These are phyloP conservation scores for Niveomyces coronatus DNA, from an alignment of 2,329 filamentous ascomycete species.

Conservation along the genomic window DNA sequence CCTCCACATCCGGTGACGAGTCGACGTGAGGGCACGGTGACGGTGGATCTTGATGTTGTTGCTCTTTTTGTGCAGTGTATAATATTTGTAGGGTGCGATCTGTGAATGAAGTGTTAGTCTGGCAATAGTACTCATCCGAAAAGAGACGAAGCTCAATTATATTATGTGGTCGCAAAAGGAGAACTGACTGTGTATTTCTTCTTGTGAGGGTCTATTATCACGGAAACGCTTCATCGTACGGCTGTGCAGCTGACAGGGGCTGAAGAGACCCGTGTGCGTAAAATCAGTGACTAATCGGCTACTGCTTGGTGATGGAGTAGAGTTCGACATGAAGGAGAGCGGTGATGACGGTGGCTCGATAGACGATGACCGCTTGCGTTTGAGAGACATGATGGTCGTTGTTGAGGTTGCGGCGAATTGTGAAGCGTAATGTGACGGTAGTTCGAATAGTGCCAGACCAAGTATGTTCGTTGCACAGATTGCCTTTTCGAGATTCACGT, in stretches of 20 bases:
- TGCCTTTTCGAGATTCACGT: no score
- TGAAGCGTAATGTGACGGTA: no score
- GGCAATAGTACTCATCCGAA: no score
- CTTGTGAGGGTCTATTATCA: constrained; percentile 46
- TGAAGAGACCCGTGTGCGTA: constrained; percentile 16
- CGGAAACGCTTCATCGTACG: constrained; percentile 53
- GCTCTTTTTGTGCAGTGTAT: constrained; percentile 10
- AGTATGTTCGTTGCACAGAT: no score
- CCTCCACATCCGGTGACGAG: background rate
- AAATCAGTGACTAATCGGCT: constrained; percentile 22
- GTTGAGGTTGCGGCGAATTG: background rate
- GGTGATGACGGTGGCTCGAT: constrained; percentile 39
- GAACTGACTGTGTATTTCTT: constrained; percentile 43
- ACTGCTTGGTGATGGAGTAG: constrained; percentile 26
- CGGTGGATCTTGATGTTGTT: background rate
- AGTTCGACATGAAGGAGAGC: constrained; percentile 30
- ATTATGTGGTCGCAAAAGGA: background rate
- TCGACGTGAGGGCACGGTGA: constrained; percentile 4
- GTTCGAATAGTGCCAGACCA: no score
- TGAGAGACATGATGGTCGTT: constrained; percentile 37
- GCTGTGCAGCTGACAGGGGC: constrained; percentile 37
- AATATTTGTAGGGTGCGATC: constrained; percentile 48
- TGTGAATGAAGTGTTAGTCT: constrained; percentile 20
- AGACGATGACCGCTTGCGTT: constrained; percentile 54
- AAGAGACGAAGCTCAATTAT: constrained; percentile 7